A percentile compares a stretch with the other conserved stretches of the same genome.
Evolutionary conservation across 2,329 filamentous ascomycete species (phyloP).

Genomic region (Penicillium sclerotigenum): DNA sequence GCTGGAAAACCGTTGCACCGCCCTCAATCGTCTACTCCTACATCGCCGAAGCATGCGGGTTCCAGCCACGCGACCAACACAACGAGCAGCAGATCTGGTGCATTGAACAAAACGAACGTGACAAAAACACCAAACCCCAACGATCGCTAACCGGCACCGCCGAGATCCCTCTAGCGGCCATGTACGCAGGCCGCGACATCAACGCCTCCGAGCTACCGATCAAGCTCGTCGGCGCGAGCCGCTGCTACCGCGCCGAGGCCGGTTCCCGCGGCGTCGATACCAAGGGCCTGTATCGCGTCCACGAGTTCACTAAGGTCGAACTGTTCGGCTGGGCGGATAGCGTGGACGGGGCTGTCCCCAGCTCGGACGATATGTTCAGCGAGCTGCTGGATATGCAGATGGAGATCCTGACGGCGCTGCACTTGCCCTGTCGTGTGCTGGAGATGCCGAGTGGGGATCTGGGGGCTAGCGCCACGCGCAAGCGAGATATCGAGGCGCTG

Average conservation of each 20-base stretch:
- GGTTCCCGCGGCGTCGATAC: slow-evolving; percentile 85
- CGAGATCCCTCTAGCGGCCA: slow-evolving; percentile 89
- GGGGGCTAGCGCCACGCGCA: slow-evolving; percentile 80
- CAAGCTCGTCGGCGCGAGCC: slow-evolving; percentile 76
- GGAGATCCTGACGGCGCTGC: slow-evolving; percentile 73
- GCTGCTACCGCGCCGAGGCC: slow-evolving; percentile 95
- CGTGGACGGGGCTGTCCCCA: slow-evolving; percentile 46
- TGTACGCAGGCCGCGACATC: slow-evolving; percentile 73
- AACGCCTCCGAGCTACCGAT: slow-evolving; percentile 65
- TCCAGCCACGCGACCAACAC: slow-evolving; percentile 85
- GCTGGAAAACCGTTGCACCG: slow-evolving; percentile 78
- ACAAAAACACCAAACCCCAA: slow-evolving; percentile 61
- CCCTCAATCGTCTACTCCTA: slow-evolving; percentile 90
- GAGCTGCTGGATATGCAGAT: slow-evolving; percentile 86
- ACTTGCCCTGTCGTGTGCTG: slow-evolving; percentile 79
- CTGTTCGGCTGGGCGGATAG: slow-evolving; percentile 83
- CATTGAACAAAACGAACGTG: slow-evolving; percentile 64
- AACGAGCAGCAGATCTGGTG: slow-evolving; percentile 91
- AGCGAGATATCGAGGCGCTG: slow-evolving; percentile 89
- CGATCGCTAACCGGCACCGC: slow-evolving; percentile 82
- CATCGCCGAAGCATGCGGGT: slow-evolving; percentile 86
- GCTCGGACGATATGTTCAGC: slow-evolving; percentile 59
- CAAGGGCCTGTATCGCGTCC: slow-evolving; percentile 92
- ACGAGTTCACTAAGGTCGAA: slow-evolving; percentile 98
- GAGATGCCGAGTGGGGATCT: slow-evolving; percentile 90